Base-by-base conservation (phyloP, 2,329 filamentous ascomycete species). In the Aspergillus neoniger region DNA sequence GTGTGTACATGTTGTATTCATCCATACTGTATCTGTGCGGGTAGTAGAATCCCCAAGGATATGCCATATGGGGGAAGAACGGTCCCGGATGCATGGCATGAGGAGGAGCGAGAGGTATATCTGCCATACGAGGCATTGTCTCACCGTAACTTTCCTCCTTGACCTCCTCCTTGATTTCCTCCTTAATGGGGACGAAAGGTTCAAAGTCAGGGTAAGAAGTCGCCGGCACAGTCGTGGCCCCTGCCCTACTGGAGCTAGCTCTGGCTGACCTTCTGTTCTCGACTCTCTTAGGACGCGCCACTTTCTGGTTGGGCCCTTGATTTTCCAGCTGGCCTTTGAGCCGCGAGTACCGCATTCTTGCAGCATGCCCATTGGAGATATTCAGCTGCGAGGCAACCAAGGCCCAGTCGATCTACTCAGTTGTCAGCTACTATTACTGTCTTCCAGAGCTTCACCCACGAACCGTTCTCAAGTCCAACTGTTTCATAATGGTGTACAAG, bases 281-380 rank as follows among this genome's bases (percentile, higher is more conserved):
- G 9, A 63, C 54, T 51, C 73, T 75, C 52, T 73, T 77, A 2
- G 67, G 59, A 7, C 62, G 66, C 61, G 65, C 25, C 5, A 53
- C 52, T 39, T 66, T 64, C 6, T 69, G 63, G 12, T 60, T 63
- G 4, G 69, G 69, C 8, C 70, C 64, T 3, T 69, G 73, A 14
- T 79, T 80, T 61, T 85, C 83, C 76, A 83, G 82, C 50, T 84
- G 81, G 57, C 80, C 76, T 60, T 77, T 80, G 71, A 85, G 84
- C 38, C 83, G 80, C 21, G 80, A 82, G 69, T 80, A 85, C 28
- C 83, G 79, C 83, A 85, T 85, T 41, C 83, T 80, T 14, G 83
- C 83, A 3, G 83, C 83, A 66, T 85, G 83, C 39, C 82, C 83
- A 56, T 85, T 85, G 38, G 81, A 82, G 57, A 85, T 83, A 48